Base-by-base conservation (phyloP, 2,329 filamentous ascomycete species). In the Ophiosphaerella narmari region DNA sequence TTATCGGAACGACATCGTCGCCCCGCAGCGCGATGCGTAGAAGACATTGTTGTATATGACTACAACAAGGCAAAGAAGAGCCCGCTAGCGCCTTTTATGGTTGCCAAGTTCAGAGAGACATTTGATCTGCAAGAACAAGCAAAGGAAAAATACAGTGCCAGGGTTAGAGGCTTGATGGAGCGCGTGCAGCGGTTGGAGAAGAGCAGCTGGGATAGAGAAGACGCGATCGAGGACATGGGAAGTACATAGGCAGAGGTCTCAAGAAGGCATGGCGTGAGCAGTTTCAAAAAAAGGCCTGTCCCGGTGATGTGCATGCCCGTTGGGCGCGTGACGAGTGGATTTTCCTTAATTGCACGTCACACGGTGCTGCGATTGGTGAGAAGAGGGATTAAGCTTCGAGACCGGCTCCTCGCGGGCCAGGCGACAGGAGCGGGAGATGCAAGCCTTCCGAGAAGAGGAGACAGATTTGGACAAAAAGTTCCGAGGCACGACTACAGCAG, bases 41-140 rank as follows among this genome's bases (percentile, higher is more conserved):
- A 97, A 73, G 89, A 93, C 59, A 84, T 90, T 50, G 87, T 89
- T 8, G 78, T 90, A 1, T 95, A 94, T 73, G 88, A 96, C 74
- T 90, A 91, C 70, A 75, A 70, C 26, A 68, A 73, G 23, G 82
- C 75, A 8, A 78, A 75, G 66, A 89, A 87, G 73, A 78, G 78
- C 2, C 65, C 76, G 2, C 70, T 90, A 39, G 79, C 79, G 41
- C 74, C 77, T 0, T 90, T 86, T 60, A 84, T 89, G 77, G 67
- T 84, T 38, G 76, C 82, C 7, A 80, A 82, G 39, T 85, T 91
- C 61, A 73, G 75, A 46, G 72, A 80, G 40, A 84, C 82, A 12
- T 89, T 82, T 76, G 71, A 76, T 37, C 68, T 82, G 58, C 88
- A 92, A 68, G 81, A 88, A 66, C 75, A 80, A 43, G 82, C 83